A percentile compares a stretch with the other conserved stretches of the same genome.
phyloP scores from a whole-genome alignment of 176 grass and related monocot species.

The Oryza officinalis region DNA sequence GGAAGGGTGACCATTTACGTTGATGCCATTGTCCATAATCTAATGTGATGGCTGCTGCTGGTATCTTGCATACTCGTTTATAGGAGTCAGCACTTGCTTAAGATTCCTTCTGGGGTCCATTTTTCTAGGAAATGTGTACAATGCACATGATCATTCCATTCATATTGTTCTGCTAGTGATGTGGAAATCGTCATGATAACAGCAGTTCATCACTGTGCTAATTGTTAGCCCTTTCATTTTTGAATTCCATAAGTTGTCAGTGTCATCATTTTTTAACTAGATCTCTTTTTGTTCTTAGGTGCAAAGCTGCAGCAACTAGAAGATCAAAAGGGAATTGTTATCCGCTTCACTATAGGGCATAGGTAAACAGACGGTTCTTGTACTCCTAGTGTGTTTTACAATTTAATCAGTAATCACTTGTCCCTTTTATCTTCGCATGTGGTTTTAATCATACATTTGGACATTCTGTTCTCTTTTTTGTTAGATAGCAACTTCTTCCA shows the following conservation, averaged over 20 bases:
- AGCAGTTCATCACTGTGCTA: not conserved
- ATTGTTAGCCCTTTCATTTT: not conserved
- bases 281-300: constrained; percentile 53
- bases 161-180: constrained; percentile 5
- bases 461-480: not conserved
- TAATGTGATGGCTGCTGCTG: not conserved
- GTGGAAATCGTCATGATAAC: not conserved
- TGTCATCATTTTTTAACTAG: constrained; percentile 18
- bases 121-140: not conserved
- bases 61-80: not conserved
- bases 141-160: not conserved
- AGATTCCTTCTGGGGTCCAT: not conserved
- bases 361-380: constrained; percentile 63
- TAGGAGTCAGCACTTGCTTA: not conserved
- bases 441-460: constrained; percentile 17
- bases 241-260: constrained; percentile 12
- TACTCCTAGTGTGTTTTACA: constrained; percentile 6
- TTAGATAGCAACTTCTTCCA: not conserved
- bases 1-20: not conserved
- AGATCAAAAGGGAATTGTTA: constrained; percentile 85
- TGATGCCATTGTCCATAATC: not conserved
- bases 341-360: constrained; percentile 96
- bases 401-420: constrained; percentile 7
- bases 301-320: constrained; percentile 76
- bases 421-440: constrained; percentile 18